Base-by-base conservation (phyloP, 495 filamentous ascomycete genomes). In the Platismatia glauca region DNA sequence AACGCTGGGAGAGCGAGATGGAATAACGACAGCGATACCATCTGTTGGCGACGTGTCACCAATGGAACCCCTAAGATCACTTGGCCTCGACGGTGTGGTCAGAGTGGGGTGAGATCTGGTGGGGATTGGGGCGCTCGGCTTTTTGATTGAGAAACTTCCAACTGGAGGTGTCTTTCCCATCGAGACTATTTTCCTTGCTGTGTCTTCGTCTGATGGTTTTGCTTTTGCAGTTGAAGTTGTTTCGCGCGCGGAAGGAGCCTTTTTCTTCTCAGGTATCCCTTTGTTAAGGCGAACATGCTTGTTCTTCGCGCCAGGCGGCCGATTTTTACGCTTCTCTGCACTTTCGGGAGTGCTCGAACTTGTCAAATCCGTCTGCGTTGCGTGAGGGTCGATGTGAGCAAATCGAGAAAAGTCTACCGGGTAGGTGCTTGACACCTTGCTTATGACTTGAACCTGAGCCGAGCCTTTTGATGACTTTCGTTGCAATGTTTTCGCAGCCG, bases 1-100 rank as follows among this genome's bases (percentile, higher is more conserved):
- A 33, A 70, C 58, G 50, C 70, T 70, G 15, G 69, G 64, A 9
- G 72, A 59, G 41, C 69, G 57, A 43, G 65, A 60, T 5, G 50
- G 61, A 22, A 70, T 61, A 0, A 70, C 61, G 12, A 70, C 62
- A 44, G 68, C 68, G 27, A 70, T 59, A 29, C 66, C 57, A 41
- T 58, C 27, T 12, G 43, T 58, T 29, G 65, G 63, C n/a, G 57
- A 64, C 6, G 66, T 57, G 9, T 27, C 57, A 44, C 41, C 44
- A 2, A 39, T 41, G 27, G 59, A 34, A 44, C 66, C 64, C 38
- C 64, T 58, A n/a, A 68, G 62, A 27, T 59, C 64, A 29, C 64
- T 66, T 24, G 63, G 64, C 35, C 34, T 55, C 11, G 44, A 33
- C 4, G 66, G 66, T 22, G 62, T 60, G 8, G 57, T 61, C 8